Conservation (phyloP, 164 flowering plant genomes). For the Magnolia officinalis region DNA sequence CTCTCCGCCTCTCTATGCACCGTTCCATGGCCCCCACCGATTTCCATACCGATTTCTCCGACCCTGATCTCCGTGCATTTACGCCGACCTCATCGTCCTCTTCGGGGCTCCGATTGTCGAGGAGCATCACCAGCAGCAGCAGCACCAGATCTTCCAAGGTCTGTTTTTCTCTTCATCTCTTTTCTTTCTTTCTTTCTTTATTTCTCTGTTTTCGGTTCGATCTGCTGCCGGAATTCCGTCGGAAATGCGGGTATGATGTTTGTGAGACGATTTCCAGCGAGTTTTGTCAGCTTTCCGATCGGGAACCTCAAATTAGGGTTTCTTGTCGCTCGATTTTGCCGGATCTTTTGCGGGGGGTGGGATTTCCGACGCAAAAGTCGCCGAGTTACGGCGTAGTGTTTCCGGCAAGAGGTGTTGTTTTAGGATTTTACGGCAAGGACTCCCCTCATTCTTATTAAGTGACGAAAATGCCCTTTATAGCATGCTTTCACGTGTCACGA, state of each 20-base stretch:
- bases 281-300: no score
- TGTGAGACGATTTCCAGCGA: no score
- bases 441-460: neutral
- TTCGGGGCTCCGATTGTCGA: neutral
- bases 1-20: neutral
- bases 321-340: neutral
- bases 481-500: neutral
- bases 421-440: neutral
- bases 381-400: neutral
- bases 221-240: neutral
- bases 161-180: neutral
- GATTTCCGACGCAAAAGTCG: neutral
- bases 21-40: neutral
- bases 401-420: neutral
- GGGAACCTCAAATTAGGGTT: neutral
- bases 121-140: slow-evolving; percentile 4
- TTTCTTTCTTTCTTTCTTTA: neutral
- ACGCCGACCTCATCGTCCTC: slow-evolving; percentile 1
- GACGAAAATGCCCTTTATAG: neutral
- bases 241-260: no score
- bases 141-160: slow-evolving; percentile 11
- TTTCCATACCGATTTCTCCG: neutral
- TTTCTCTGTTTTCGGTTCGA: neutral
- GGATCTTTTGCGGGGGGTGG: neutral
- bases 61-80: neutral